Evolutionary conservation across 2,329 filamentous ascomycete species (phyloP).

Genomic region (Rhynchosporium agropyri): DNA sequence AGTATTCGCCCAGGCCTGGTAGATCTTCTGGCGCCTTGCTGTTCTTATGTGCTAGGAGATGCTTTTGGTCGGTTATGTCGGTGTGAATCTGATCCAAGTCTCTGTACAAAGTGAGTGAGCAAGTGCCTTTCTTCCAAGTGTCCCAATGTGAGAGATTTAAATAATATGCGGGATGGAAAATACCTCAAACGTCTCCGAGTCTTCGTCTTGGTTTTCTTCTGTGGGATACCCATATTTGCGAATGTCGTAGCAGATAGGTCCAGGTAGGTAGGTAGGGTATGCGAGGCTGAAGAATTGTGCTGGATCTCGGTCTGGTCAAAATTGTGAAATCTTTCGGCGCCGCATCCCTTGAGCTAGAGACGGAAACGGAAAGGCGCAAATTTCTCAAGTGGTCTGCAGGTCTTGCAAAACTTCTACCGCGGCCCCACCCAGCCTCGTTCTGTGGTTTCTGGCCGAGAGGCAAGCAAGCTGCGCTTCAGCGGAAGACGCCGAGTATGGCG

Average conservation of each 20-base stretch:
- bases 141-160: no score
- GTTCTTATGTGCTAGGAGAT: constrained; percentile 77
- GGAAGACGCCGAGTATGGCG: constrained; percentile 2
- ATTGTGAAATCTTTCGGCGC: constrained; percentile 5
- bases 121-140: not conserved
- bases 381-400: not conserved
- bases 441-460: not conserved
- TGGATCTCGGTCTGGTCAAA: not conserved
- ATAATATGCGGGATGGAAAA: not conserved
- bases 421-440: not conserved
- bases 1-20: constrained; percentile 81
- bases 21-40: constrained; percentile 83
- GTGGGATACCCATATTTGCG: constrained; percentile 66
- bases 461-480: not conserved
- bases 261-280: not conserved
- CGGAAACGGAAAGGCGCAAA: not conserved
- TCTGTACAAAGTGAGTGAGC: constrained; percentile 49
- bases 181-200: constrained; percentile 73
- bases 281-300: not conserved
- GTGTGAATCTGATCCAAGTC: constrained; percentile 91
- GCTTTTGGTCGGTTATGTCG: constrained; percentile 77
- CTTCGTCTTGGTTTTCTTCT: constrained; percentile 70
- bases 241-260: not conserved
- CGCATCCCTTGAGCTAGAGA: not conserved
- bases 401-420: not conserved